Evolutionary conservation across 2,329 filamentous ascomycete species (phyloP), one percentile per base, ranked within the genome.

Genomic region (Akanthomyces lecanii): DNA sequence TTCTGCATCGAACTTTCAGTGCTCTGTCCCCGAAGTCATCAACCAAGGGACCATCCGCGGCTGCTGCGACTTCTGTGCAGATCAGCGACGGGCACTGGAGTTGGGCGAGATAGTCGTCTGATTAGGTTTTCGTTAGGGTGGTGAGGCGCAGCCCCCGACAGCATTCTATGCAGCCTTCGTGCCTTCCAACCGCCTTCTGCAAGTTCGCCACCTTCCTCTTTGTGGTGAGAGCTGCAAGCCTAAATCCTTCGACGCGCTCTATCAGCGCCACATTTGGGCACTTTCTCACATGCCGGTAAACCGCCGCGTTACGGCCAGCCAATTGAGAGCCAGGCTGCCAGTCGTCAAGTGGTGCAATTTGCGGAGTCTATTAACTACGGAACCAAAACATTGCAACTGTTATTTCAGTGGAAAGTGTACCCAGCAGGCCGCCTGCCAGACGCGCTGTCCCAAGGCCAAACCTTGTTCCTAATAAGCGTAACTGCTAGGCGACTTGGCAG

Each of bases 71-170:
- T 21, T 54, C 16, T 28, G n/a, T 55, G 33, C 51, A 56, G 42
- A 56, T 56, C 42, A 40, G 21, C 30, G 2, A 16, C 8, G 33
- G 18, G 30, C 7, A 21, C 8, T 25, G 28, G 44, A 30, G 14
- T 5, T 50, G 14, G 30, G 44, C 44, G 21, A 25, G 40, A 61
- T 61, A 23, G 50, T 55, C 59, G 59, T 36, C 38, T 54, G 59
- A 61, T 61, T 61, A 61, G 50, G 59, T 53, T 61, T 61, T 21
- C 14, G n/a, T 30, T 42, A 50, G 30, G 60, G 42, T 62, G 44
- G 28, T 44, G 60, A 62, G 60, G 51, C 51, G 51, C 60, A 55
- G 60, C 44, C 5, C 51, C 58, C 23, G 21, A 62, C 33, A 42
- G 40, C 21, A 16, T 62, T 62, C 60, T 44, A 48, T 56, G 60